phyloP scores from a whole-genome alignment of 192 early-diverging fungal genomes.

The Rhizophlyctis rosea region DNA sequence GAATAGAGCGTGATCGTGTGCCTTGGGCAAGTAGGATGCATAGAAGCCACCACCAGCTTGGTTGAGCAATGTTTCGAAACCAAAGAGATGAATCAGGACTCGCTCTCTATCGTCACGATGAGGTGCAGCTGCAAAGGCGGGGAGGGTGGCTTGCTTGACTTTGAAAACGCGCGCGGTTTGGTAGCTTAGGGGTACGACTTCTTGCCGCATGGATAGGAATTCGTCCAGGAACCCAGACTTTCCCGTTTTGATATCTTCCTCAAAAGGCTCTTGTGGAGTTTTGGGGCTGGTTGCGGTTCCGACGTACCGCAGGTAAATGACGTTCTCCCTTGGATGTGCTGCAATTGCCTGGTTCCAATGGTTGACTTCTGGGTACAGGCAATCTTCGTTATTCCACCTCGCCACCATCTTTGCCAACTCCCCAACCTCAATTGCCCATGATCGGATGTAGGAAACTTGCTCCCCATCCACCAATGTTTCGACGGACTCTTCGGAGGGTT shows the following conservation, averaged over 20 bases:
- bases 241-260: slow-evolving; percentile 5
- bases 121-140: slow-evolving; percentile 3
- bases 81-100: slow-evolving; percentile 14
- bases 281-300: slow-evolving; percentile 7
- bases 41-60: slow-evolving; percentile 17
- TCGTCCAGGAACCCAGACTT: too few relatives aligned
- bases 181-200: background rate
- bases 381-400: too few relatives aligned
- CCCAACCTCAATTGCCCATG: too few relatives aligned
- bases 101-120: slow-evolving; percentile 10
- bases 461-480: background rate
- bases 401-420: too few relatives aligned
- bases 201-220: slow-evolving; percentile 10
- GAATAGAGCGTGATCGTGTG: too few relatives aligned
- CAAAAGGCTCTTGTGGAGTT: slow-evolving; percentile 5
- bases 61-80: slow-evolving; percentile 17
- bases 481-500: background rate
- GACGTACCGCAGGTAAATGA: slow-evolving; percentile 20
- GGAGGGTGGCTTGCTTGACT: slow-evolving; percentile 5
- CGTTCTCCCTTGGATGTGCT: background rate
- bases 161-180: background rate
- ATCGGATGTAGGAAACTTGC: background rate
- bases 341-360: too few relatives aligned
- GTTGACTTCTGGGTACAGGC: too few relatives aligned
- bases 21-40: slow-evolving; percentile 15